phyloP scores from a whole-genome alignment of 306 rosid genomes.

The Begonia fuchsioides region DNA sequence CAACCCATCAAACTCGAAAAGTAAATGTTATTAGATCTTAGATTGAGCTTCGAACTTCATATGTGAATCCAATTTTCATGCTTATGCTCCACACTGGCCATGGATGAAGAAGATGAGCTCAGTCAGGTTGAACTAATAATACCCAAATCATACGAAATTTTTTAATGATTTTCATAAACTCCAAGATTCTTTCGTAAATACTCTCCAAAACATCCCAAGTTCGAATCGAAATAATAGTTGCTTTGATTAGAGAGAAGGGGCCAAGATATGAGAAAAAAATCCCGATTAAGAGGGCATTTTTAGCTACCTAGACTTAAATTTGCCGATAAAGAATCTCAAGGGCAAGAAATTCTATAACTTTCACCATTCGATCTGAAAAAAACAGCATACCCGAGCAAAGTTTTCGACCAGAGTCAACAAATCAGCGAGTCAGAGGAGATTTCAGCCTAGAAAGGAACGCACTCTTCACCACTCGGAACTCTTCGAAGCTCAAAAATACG shows the following conservation, averaged over 20 bases:
- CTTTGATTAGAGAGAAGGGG: too few species aligned
- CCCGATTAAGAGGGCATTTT: too few species aligned
- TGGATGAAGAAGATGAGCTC: neutral
- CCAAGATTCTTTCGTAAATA: too few species aligned
- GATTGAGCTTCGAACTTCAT: constrained; percentile 4
- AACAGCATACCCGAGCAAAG: constrained; percentile 21
- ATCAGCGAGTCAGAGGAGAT: too few species aligned
- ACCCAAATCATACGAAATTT: neutral
- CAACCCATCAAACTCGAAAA: constrained; percentile 62
- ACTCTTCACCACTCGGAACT: neutral
- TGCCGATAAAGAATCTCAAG: neutral
- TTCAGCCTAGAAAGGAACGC: neutral
- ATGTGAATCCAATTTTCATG: constrained; percentile 7
- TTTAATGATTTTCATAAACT: too few species aligned
- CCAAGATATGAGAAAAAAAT: too few species aligned
- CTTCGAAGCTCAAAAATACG: constrained; percentile 5
- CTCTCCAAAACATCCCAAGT: too few species aligned
- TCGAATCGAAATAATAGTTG: too few species aligned
- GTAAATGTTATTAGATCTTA: too few species aligned
- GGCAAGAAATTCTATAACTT: constrained; percentile 12
- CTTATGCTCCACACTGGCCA: constrained; percentile 9
- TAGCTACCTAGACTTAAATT: too few species aligned
- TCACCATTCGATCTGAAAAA: constrained; percentile 13
- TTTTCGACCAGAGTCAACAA: too few species aligned
- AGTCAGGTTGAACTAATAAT: neutral